phyloP scores from a whole-genome alignment of 345 rosid species.

The Isatis tinctoria region DNA sequence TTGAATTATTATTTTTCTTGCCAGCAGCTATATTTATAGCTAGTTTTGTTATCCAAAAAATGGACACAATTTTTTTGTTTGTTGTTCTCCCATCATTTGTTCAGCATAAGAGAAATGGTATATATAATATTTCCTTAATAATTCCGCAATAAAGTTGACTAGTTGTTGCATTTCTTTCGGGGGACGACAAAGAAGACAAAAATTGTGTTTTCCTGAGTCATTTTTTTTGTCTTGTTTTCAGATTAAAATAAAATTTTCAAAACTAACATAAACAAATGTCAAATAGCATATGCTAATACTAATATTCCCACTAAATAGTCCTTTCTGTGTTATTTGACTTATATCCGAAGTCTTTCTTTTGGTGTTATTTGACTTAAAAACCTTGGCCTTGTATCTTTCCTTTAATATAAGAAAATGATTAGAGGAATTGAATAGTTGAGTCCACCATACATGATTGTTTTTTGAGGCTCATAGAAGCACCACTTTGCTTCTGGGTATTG shows the following conservation, averaged over 20 bases:
- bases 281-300: conserved; percentile 21
- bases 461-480: conserved; percentile 11
- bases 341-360: neutral
- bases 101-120: neutral
- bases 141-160: conserved; percentile 24
- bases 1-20: neutral
- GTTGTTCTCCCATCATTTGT: neutral
- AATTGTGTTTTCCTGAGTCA: conserved; percentile 10
- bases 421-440: neutral
- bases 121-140: neutral
- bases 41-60: neutral
- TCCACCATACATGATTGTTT: conserved; percentile 6
- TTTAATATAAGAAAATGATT: conserved; percentile 5
- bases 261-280: neutral
- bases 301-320: conserved; percentile 25
- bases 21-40: neutral
- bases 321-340: conserved; percentile 10
- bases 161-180: conserved; percentile 12
- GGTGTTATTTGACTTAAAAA: conserved; percentile 8
- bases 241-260: neutral
- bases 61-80: neutral
- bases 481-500: conserved; percentile 19
- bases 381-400: neutral
- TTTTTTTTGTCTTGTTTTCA: conserved; percentile 18
- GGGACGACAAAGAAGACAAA: conserved; percentile 13